These are phyloP conservation scores for Sporothrix dimorphospora DNA, from an alignment of 2,329 filamentous ascomycete genomes.

Conservation along the genomic window DNA sequence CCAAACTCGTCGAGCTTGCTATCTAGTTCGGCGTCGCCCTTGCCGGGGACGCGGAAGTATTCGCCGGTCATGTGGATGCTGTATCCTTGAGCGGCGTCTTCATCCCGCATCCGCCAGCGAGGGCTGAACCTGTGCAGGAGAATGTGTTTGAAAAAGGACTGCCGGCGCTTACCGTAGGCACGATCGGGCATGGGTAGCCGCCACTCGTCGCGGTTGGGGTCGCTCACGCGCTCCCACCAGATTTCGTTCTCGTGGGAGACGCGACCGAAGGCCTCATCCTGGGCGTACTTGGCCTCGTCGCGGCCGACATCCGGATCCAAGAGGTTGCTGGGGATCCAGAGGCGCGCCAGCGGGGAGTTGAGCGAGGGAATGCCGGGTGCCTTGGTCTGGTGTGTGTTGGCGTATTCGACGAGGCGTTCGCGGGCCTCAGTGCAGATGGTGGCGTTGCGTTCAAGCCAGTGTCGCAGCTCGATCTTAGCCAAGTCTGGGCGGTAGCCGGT, in stretches of 20 bases:
- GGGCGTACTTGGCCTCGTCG: conserved; percentile 60
- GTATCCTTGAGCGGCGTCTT: conserved; percentile 40
- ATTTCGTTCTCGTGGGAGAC: conserved; percentile 67
- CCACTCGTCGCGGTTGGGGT: conserved; percentile 64
- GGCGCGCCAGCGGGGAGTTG: conserved; percentile 57
- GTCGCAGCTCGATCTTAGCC: conserved; percentile 62
- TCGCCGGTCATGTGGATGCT: conserved; percentile 36
- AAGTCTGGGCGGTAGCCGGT: conserved; percentile 58
- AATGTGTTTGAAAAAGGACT: conserved; percentile 62
- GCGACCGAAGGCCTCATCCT: conserved; percentile 61
- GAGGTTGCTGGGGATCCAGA: conserved; percentile 57
- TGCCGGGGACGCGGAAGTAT: conserved; percentile 43
- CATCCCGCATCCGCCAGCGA: conserved; percentile 47
- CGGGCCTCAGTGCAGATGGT: conserved; percentile 60
- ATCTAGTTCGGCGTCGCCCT: conserved; percentile 42
- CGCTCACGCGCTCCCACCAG: conserved; percentile 65
- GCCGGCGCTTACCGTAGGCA: conserved; percentile 60
- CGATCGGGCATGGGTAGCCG: conserved; percentile 62
- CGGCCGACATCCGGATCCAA: conserved; percentile 54
- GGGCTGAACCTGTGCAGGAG: conserved; percentile 59
- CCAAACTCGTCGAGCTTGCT: background rate
- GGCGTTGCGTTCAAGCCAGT: conserved; percentile 66
- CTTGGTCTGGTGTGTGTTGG: conserved; percentile 52
- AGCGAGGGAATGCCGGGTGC: conserved; percentile 55
- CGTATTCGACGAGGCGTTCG: conserved; percentile 59